Evolutionary conservation across 176 grass and related monocot genomes (phyloP).

Genomic region (Triticum turgidum): DNA sequence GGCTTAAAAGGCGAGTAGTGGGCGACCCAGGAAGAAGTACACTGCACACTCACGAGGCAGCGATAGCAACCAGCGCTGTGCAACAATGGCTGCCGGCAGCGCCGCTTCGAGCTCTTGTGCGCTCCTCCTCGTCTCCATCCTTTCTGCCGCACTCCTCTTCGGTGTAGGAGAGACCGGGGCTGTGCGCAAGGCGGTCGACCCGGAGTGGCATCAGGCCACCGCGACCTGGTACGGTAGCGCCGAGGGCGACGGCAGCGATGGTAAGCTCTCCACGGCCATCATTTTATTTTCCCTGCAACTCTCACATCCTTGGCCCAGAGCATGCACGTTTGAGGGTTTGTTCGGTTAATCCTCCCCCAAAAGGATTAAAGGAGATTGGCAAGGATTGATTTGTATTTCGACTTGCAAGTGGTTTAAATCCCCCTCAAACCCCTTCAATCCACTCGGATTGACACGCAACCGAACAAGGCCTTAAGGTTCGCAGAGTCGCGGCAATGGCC

Average conservation of each 20-base stretch:
- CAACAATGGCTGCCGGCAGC: neutral
- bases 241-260: slow-evolving; percentile 92
- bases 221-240: slow-evolving; percentile 94
- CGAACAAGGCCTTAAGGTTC: neutral
- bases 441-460: no score
- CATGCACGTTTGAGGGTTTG: neutral
- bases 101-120: neutral
- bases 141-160: slow-evolving; percentile 14
- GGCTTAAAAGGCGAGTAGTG: slow-evolving; percentile 26
- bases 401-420: no score
- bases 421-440: no score
- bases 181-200: slow-evolving; percentile 54
- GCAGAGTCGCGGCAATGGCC: neutral
- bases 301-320: neutral
- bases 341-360: no score
- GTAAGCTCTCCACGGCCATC: slow-evolving; percentile 29
- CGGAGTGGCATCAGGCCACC: slow-evolving; percentile 85
- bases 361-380: no score
- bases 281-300: neutral
- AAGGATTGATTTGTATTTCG: no score
- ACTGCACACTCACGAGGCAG: neutral
- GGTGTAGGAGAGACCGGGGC: slow-evolving; percentile 21
- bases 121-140: slow-evolving; percentile 29
- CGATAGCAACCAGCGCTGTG: neutral
- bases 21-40: slow-evolving; percentile 9